Base-by-base conservation (phyloP, 139 green algal species). In the Axilococcus clingmanii region DNA sequence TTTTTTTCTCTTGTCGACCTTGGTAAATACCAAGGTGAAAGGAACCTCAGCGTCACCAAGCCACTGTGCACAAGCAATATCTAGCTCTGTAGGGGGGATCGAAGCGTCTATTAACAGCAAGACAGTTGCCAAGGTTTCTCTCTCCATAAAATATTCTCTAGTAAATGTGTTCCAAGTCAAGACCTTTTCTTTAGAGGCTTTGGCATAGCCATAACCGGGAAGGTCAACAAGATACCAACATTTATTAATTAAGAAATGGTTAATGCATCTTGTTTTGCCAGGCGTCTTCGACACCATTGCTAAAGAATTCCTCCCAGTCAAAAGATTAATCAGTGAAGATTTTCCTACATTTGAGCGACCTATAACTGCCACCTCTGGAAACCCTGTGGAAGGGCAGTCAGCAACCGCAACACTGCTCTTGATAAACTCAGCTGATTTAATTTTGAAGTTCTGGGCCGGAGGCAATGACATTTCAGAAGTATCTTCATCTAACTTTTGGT, bases 311-410 rank as follows among this genome's bases (percentile, higher is more conserved):
- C 70, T 63, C 7, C 64, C 63, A 4, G 88, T 94, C 25, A 97
- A 52, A 66, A 93, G 66, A 75, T 97, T 97, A 63, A 97, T 96
- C 5, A 97, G 74, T 1, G 81, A 94, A 4, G 80, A 94, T 66
- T 97, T 97, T 48, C 90, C 90, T n/a, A 97, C 90, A 70, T 97
- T 97, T 28, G 78, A 93, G 6, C 87, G 76, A 0, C 90, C 90
- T 37, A 97, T 91, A 6, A 97, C 75, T n/a, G 89, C 89, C 78
- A 97, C 91, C 65, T 97, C 89, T 17, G 89, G 84, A 25, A 65
- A 59, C 1, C 46, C 66, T 6, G 74, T 40, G 11, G 55, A 48
- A 3, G 86, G 86, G 65, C 88, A 96, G 30, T 84, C 49, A 1
- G 34, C 32, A 7, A 90, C 48, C 9, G 63, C 48, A 19, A 79